phyloP scores from a whole-genome alignment of 1,284 basidiomycete species.

The Wallemia ichthyophaga region DNA sequence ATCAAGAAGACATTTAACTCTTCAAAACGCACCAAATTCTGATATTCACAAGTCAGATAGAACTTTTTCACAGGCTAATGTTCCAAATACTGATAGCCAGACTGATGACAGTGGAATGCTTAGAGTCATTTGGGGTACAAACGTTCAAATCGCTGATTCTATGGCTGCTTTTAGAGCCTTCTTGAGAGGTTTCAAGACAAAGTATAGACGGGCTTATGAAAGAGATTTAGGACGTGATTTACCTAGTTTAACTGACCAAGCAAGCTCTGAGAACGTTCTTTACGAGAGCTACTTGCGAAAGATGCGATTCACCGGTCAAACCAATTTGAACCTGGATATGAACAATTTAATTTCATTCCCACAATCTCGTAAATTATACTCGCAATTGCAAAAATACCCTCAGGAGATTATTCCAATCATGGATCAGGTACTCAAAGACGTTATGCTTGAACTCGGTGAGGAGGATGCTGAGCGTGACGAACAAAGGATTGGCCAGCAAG shows the following conservation, averaged over 20 bases:
- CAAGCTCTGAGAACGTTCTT: constrained; percentile 33
- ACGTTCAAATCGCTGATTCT: constrained; percentile 59
- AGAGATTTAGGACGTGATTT: constrained; percentile 30
- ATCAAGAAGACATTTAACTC: neutral
- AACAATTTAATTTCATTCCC: constrained; percentile 63
- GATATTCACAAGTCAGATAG: neutral
- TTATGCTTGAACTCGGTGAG: constrained; percentile 51
- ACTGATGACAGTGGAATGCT: constrained; percentile 27
- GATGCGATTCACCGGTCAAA: constrained; percentile 45
- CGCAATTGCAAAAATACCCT: constrained; percentile 62
- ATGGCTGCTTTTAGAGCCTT: constrained; percentile 78
- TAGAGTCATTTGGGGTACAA: constrained; percentile 88
- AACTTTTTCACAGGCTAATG: constrained; percentile 4
- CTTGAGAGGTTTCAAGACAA: constrained; percentile 68
- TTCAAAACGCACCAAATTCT: neutral
- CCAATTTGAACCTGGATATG: constrained; percentile 71
- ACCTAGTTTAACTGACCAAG: constrained; percentile 26
- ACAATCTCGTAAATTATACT: constrained; percentile 46
- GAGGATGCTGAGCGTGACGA: constrained; percentile 35
- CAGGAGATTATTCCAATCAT: constrained; percentile 89
- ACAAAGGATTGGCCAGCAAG: constrained; percentile 31
- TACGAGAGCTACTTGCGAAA: constrained; percentile 60
- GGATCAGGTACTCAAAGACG: constrained; percentile 80
- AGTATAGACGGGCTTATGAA: constrained; percentile 53
- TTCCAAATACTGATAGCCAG: constrained; percentile 3